Evolutionary conservation across 805 yeast genomes (phyloP), one percentile per base, ranked within the genome.

Genomic region (Ogataea wickerhamii): DNA sequence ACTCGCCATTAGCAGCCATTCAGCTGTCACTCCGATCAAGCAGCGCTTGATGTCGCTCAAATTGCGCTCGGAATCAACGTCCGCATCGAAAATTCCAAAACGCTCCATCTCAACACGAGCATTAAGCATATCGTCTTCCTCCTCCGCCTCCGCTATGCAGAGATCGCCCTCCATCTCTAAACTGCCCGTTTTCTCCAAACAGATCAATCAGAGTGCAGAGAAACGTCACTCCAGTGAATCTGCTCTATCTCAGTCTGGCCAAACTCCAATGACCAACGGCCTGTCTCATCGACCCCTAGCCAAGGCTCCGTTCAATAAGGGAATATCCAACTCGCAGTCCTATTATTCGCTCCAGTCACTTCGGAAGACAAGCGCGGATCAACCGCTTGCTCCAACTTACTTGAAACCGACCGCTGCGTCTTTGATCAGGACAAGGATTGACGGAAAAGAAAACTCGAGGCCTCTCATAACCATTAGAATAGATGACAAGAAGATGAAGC

Each of bases 341-440:
- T 18, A 27, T 6, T 18, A 25, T 6, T 16, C 43, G 1, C 33
- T 25, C 16, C 36, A 17, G n/a, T 8, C 37, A 5, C 13, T 32
- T 14, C 23, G 41, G 6, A 16, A 28, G 5, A 17, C 29, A 7
- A 43, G 34, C 11, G 32, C 25, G 16, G 28, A 39, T 36, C 43
- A 18, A 28, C 37, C 7, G 21, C 36, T 12, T 22, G 26, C 18
- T 10, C 55, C 52, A 2, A 47, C 55, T 16, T 52, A 52, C 25
- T 28, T 51, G 16, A 41, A 47, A 25, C 56, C 56, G 4, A 52
- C 56, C 1, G 26, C 27, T 8, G 40, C 56, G 6, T 52, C 54
- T 8, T 18, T 47, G 5, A 42, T 40, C 22, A 32, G 45, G 30
- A 20, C 41, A 11, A 34, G 30, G 23, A 8, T 18, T 2, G 23